Evolutionary conservation across 1,284 basidiomycete species (phyloP), one percentile per base, ranked within the genome.

Genomic region (Leccinum pachyderme): DNA sequence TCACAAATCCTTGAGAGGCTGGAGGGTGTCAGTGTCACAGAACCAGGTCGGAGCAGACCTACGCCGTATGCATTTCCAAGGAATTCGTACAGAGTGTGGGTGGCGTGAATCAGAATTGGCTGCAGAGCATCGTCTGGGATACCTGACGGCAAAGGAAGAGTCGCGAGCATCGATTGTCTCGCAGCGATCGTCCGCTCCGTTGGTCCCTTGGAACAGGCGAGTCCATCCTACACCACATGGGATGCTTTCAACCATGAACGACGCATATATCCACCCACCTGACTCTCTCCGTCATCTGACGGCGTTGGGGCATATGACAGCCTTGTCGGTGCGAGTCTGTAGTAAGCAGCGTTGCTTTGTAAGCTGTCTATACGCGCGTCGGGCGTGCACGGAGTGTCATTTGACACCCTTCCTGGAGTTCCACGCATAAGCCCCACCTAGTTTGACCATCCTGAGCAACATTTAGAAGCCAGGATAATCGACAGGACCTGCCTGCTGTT

Each of bases 11-110:
- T 78, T 77, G 39, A 86, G 72, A 48, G 76, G 51, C 60, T 66
- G 58, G 58, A 47, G 57, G 51, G 47, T 18, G 57, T 60, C 49
- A 59, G 59, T 37, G 49, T 54, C 43, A 11, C 24, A 39, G 52
- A 46, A 52, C 46, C 55, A 54, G 54, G 46, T 28, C 29, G 9
- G 24, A 46, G 13, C 35, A 45, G 47, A 76, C 81, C 62, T 71
- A 88, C 87, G 24, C 78, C 80, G 6, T 81, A 75, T 7, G 77
- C 74, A 56, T 78, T 81, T n/a, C 76, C 77, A 3, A 91, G 73
- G 57, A 90, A 88, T 54, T 90, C 87, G 47, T 87, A 81, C 11
- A 90, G 65, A 7, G 82, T 83, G 59, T 82, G 77, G 5, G 82
- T 76, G 7, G 80, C 56, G 5, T 86, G 87, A 28, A 90, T 79